phyloP scores from a whole-genome alignment of 73 alveolate genomes.

The Symbiodinium natans region DNA sequence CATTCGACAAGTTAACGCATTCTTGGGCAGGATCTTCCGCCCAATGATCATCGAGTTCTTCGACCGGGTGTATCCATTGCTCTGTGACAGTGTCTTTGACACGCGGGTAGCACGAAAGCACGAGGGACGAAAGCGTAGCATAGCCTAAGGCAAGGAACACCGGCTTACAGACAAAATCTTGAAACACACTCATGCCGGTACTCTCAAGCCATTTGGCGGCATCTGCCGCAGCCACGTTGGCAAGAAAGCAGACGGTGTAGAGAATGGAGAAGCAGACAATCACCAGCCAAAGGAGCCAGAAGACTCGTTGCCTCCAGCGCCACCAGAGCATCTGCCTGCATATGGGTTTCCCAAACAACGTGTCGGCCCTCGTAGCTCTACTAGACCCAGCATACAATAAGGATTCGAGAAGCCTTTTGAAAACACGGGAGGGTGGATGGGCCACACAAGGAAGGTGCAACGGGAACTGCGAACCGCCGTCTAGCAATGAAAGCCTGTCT shows the following conservation, averaged over 20 bases:
- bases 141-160: background rate
- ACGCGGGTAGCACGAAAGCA: background rate
- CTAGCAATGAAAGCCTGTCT: too few relatives aligned
- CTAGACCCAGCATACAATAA: too few relatives aligned
- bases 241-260: background rate
- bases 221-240: background rate
- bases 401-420: too few relatives aligned
- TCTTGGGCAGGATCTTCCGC: background rate
- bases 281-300: background rate
- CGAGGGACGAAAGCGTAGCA: background rate
- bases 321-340: background rate
- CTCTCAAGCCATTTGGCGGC: constrained; percentile 7
- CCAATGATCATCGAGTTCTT: background rate
- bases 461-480: too few relatives aligned
- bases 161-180: background rate
- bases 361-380: too few relatives aligned
- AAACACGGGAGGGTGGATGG: too few relatives aligned
- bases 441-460: too few relatives aligned
- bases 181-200: background rate
- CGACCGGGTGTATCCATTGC: background rate
- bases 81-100: constrained; percentile 1
- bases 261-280: background rate
- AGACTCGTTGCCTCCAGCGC: background rate
- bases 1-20: background rate
- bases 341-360: too few relatives aligned